These are phyloP conservation scores for Gloeostereum incarnatum DNA, from an alignment of 768 basidiomycete species.

Conservation along the genomic window DNA sequence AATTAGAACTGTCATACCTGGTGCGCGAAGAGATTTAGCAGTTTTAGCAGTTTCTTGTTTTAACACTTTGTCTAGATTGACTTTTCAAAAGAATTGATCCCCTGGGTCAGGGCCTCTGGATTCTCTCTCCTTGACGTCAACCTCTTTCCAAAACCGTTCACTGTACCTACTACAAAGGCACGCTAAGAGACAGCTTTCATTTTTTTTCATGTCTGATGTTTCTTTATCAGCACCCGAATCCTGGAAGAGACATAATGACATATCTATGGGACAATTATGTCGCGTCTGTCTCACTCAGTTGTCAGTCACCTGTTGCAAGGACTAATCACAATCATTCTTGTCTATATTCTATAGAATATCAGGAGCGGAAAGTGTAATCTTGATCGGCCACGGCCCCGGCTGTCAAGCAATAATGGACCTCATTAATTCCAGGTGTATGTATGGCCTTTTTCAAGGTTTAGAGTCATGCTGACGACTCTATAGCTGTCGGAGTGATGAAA, in stretches of 20 bases:
- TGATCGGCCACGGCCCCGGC: slow-evolving; percentile 86
- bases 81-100: slow-evolving; percentile 69
- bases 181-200: background rate
- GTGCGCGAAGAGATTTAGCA: slow-evolving; percentile 35
- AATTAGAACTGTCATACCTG: slow-evolving; percentile 77
- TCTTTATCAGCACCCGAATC: slow-evolving; percentile 26
- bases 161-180: slow-evolving; percentile 26
- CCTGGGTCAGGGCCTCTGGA: slow-evolving; percentile 59
- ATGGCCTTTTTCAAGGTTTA: slow-evolving; percentile 4
- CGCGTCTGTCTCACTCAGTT: too few relatives aligned
- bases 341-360: slow-evolving; percentile 44
- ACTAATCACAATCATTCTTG: background rate
- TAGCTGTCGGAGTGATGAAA: slow-evolving; percentile 47
- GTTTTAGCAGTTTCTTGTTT: background rate
- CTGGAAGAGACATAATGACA: slow-evolving; percentile 50
- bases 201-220: slow-evolving; percentile 1
- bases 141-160: slow-evolving; percentile 54
- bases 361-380: slow-evolving; percentile 58
- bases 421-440: slow-evolving; percentile 62
- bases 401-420: slow-evolving; percentile 71
- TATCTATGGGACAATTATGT: slow-evolving; percentile 98
- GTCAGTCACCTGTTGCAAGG: too few relatives aligned
- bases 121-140: slow-evolving; percentile 86
- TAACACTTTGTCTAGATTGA: slow-evolving; percentile 50
- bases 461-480: too few relatives aligned